phyloP scores from a whole-genome alignment of 2,329 filamentous ascomycete species.

The Colletotrichum spaethianum region DNA sequence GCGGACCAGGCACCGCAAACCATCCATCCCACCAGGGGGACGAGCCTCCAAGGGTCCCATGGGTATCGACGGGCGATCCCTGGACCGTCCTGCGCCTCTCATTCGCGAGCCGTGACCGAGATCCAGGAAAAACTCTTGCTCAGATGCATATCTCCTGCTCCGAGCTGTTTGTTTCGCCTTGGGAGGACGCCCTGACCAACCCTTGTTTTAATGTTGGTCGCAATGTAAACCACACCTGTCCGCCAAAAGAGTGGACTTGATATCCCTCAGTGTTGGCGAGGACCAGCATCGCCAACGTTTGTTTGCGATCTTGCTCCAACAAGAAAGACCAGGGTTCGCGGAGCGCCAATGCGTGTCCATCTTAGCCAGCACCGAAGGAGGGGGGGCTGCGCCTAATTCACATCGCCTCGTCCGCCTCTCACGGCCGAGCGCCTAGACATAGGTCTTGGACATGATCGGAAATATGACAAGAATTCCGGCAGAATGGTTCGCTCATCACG shows the following conservation, averaged over 20 bases:
- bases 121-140: not conserved
- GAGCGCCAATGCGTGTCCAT: not conserved
- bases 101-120: slow-evolving; percentile 1
- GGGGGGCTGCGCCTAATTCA: not conserved
- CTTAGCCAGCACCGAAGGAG: not conserved
- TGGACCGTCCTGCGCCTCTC: not conserved
- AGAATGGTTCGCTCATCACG: slow-evolving; percentile 5
- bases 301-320: slow-evolving; percentile 13
- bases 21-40: too few relatives aligned
- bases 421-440: not conserved
- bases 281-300: slow-evolving; percentile 5
- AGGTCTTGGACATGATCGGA: not conserved
- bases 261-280: not conserved
- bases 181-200: not conserved
- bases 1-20: not conserved
- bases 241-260: not conserved
- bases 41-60: not conserved
- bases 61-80: not conserved
- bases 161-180: not conserved
- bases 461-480: not conserved
- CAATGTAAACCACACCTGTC: not conserved
- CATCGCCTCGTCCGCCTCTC: not conserved
- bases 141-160: not conserved
- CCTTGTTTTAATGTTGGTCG: slow-evolving; percentile 16
- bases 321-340: not conserved